Evolutionary conservation across 1,139 yeast species (phyloP).

Genomic region (Pichia sp.): DNA sequence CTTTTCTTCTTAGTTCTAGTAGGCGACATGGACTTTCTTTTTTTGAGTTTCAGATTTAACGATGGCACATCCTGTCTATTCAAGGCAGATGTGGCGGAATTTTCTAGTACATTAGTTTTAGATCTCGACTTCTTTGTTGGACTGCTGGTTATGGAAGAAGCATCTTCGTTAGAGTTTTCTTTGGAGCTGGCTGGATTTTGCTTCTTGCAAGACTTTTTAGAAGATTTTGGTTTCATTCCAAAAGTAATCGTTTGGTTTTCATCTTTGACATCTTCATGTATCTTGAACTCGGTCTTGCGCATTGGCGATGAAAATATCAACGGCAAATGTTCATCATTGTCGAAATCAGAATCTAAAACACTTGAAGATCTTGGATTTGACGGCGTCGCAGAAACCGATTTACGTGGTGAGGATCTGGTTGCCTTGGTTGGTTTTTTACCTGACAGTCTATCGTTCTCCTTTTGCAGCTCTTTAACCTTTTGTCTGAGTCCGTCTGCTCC

Average conservation of each 20-base stretch:
- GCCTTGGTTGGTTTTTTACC: not conserved
- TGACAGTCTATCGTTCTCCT: not conserved
- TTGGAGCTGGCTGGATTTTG: no score
- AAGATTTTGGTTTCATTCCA: constrained; percentile 1
- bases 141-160: no score
- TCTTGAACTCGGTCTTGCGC: constrained; percentile 8
- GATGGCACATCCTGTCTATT: no score
- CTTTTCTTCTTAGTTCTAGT: constrained; percentile 10
- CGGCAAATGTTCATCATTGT: constrained; percentile 9
- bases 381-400: not conserved
- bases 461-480: not conserved
- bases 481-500: not conserved
- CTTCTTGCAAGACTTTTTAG: not conserved
- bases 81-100: no score
- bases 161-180: no score
- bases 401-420: not conserved
- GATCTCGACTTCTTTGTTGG: no score
- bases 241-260: constrained; percentile 6
- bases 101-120: no score
- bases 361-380: not conserved
- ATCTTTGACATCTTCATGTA: constrained; percentile 7
- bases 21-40: constrained; percentile 10
- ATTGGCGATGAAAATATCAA: constrained; percentile 11
- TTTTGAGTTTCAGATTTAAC: constrained; percentile 1
- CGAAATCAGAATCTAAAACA: constrained; percentile 8